phyloP scores from a whole-genome alignment of 495 filamentous ascomycete genomes.

The Aspergillus nanangensis region DNA sequence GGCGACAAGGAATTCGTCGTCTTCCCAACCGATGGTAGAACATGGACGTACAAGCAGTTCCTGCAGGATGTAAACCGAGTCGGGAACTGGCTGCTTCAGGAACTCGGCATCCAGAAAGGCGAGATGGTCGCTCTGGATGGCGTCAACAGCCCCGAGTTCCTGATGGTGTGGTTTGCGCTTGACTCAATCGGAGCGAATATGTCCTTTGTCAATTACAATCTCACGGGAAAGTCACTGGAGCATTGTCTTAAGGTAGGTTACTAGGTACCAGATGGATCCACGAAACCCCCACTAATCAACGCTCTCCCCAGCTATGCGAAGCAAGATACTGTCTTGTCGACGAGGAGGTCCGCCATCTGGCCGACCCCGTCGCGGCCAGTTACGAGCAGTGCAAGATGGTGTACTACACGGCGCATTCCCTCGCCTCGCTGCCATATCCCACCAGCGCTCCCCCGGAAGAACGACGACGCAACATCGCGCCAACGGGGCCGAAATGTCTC shows the following conservation, averaged over 20 bases:
- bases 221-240: background rate
- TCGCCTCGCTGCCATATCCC: background rate
- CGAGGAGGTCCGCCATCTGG: background rate
- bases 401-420: background rate
- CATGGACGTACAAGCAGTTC: background rate
- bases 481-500: background rate
- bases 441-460: background rate
- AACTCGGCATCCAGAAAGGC: background rate
- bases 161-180: background rate
- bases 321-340: background rate
- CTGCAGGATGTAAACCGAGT: background rate
- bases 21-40: background rate
- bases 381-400: background rate
- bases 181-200: background rate
- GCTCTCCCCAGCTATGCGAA: background rate
- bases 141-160: background rate
- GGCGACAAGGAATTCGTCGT: background rate
- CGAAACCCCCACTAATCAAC: background rate
- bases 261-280: background rate
- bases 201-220: constrained; percentile 1
- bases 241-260: background rate
- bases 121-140: constrained; percentile 3
- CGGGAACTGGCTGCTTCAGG: background rate
- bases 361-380: background rate
- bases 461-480: background rate